Conservation (phyloP, 2,329 filamentous ascomycete species). For the Arthroderma sp. region DNA sequence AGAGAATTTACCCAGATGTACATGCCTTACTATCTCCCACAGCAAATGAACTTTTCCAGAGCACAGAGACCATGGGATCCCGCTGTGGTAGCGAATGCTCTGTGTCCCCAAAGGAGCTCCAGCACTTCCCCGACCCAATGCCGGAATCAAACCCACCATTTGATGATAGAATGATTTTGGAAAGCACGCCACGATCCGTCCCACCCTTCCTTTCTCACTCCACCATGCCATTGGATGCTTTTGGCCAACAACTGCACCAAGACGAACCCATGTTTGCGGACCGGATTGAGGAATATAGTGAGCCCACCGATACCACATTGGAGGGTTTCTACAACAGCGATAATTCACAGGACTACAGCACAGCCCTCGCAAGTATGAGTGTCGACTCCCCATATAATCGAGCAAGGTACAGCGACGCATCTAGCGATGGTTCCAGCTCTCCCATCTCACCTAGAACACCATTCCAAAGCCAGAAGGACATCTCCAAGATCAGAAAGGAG, state of each 20-base stretch:
- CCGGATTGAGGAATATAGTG: neutral
- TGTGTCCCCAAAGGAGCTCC: conserved; percentile 11
- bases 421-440: no score
- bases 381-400: no score
- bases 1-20: conserved; percentile 1
- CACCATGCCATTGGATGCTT: neutral
- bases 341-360: no score
- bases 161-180: neutral
- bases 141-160: conserved; percentile 8
- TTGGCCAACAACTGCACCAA: conserved; percentile 1
- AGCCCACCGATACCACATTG: neutral
- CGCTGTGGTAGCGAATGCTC: conserved; percentile 11
- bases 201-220: neutral
- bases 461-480: no score
- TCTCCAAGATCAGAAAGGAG: neutral
- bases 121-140: conserved; percentile 15
- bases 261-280: neutral
- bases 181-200: neutral
- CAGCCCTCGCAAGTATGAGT: no score
- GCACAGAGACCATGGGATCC: conserved; percentile 5
- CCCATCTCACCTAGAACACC: no score
- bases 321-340: neutral
- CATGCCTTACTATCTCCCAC: neutral
- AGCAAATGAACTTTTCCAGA: conserved; percentile 3
- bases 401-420: no score